These are phyloP conservation scores for Eimeria acervulina DNA, from an alignment of 169 alveolate genomes.

Conservation along the genomic window DNA sequence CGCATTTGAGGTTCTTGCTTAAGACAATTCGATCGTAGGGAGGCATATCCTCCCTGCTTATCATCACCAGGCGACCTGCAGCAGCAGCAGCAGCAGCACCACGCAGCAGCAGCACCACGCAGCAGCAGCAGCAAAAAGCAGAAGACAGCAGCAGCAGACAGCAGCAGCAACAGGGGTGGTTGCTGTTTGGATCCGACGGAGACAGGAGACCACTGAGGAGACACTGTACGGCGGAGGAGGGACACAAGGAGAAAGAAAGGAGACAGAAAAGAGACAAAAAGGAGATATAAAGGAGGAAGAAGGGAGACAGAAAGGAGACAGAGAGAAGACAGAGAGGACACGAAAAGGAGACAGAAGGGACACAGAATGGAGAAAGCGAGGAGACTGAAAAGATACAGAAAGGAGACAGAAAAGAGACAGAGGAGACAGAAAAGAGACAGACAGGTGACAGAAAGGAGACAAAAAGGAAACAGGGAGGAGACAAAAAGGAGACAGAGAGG, in stretches of 20 bases:
- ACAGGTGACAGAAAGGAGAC: neutral
- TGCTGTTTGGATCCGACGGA: no score
- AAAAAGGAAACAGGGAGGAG: neutral
- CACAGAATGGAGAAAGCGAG: neutral
- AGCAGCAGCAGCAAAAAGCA: no score
- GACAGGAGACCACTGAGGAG: no score
- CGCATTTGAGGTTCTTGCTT: constrained; percentile 81
- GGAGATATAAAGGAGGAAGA: neutral
- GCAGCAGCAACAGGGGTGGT: no score
- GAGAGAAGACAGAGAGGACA: neutral
- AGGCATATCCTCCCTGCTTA: constrained; percentile 70
- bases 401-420: neutral
- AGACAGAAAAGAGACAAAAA: neutral
- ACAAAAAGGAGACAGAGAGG: neutral
- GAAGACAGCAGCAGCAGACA: no score
- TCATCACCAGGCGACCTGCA: constrained; percentile 79
- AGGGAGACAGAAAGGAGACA: neutral
- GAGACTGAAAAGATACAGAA: neutral
- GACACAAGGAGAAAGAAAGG: neutral
- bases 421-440: neutral
- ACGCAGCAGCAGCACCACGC: no score
- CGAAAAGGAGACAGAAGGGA: neutral
- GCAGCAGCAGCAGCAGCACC: neutral
- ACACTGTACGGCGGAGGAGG: neutral
- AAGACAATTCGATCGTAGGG: constrained; percentile 85